phyloP scores from a whole-genome alignment of 768 basidiomycete genomes.

The Cantharellus cinnabarinus region DNA sequence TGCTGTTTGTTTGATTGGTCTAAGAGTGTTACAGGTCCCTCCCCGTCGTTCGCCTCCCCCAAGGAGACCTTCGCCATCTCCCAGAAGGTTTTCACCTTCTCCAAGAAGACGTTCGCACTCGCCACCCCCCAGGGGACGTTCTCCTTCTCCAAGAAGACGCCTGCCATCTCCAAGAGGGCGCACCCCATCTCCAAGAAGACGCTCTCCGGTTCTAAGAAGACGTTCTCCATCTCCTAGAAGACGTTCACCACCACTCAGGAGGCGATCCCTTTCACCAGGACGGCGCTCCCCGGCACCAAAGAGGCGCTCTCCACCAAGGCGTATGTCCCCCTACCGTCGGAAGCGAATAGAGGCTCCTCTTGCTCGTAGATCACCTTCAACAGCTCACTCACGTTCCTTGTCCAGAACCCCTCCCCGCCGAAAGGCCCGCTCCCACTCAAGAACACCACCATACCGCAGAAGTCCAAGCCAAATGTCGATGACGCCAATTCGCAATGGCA shows the following conservation, averaged over 20 bases:
- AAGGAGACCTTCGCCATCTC: constrained; percentile 4
- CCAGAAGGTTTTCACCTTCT: background rate
- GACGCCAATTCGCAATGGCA: background rate
- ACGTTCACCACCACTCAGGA: constrained; percentile 24
- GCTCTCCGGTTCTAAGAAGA: background rate
- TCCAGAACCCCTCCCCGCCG: constrained; percentile 23
- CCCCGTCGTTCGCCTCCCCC: constrained; percentile 2
- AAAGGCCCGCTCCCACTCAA: constrained; percentile 6
- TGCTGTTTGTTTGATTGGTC: constrained; percentile 1
- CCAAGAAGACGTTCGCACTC: constrained; percentile 1
- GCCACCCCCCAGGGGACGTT: constrained; percentile 26
- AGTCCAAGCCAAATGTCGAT: constrained; percentile 28
- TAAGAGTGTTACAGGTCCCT: constrained; percentile 3
- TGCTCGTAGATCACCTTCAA: constrained; percentile 14
- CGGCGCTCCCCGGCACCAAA: constrained; percentile 12
- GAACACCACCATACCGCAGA: constrained; percentile 19
- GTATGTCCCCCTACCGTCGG: background rate
- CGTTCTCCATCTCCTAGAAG: constrained; percentile 3
- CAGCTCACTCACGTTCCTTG: constrained; percentile 7
- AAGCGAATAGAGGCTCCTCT: background rate
- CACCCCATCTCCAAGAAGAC: constrained; percentile 3
- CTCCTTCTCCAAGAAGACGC: constrained; percentile 12
- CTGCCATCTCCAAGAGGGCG: constrained; percentile 2
- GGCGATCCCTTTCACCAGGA: constrained; percentile 25
- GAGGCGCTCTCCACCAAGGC: constrained; percentile 11